Evolutionary conservation across 495 filamentous ascomycete species (phyloP), one percentile per base, ranked within the genome.

Genomic region (Trichoderma asperelloides): DNA sequence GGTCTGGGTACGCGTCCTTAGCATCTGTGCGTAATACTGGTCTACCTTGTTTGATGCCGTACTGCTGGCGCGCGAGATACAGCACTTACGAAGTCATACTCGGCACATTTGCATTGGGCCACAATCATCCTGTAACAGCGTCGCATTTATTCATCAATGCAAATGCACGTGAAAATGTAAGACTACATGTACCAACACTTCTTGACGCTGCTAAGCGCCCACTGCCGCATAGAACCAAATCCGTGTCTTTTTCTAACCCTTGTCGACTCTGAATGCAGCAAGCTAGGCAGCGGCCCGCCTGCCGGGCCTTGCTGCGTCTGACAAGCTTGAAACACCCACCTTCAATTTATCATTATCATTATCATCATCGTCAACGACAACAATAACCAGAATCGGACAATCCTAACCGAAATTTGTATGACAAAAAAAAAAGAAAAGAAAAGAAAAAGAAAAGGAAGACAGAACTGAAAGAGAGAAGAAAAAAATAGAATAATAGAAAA

Each of bases 301-400:
- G 27, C 55, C 25, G 27, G 55, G 25, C 33, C 33, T 37, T 37
- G 9, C 30, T 60, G 6, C 21, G 28, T 60, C 55, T 28, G 55
- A 60, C 55, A 60, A 30, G 27, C 55, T 60, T 60, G 55, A 60
- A 60, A 60, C 55, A 60, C 55, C 9, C 27, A 13, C 23, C 55
- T 30, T 30, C 33, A 7, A 37, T 37, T 37, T 18, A 30, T 60
- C 55, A 60, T 60, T 28, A 21, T 51, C 47, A 60, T 60, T 60
- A 60, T 60, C 55, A 60, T 60, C 55, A 60, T 60, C 23, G 23
- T 30, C 27, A 30, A 28, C 23, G 25, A 60, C 12, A 30, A 30
- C 25, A 60, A 60, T 12, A 60, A 60, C 16, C 16, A 60, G 25
- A 30, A 25, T 11, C 25, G 15, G n/a, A 12, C 12, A 60, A 60